Base-by-base conservation (phyloP, 2,329 filamentous ascomycete species). In the Phyllosticta citriasiana region DNA sequence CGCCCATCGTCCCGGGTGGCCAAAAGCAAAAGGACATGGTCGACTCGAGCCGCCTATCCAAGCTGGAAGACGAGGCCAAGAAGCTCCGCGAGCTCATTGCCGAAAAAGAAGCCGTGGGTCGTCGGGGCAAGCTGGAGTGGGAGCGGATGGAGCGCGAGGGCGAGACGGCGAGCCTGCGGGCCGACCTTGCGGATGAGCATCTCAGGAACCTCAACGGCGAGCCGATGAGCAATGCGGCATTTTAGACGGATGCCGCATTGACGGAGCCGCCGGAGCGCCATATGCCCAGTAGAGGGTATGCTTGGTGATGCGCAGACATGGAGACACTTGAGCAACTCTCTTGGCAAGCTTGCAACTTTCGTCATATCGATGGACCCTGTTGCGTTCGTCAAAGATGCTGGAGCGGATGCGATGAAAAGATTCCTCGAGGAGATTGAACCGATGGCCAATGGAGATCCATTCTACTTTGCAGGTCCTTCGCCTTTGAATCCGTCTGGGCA, bases 41-140 rank as follows among this genome's bases (percentile, higher is more conserved):
- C 60, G 77, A 80, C 61, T 72, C 69, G 63, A 73, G 72, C 53
- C 76, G 75, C 62, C 69, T 80, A 8, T 65, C 71, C 55, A 78
- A 76, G 66, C 66, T 80, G 12, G 77, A 80, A 62, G 76, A 80
- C 9, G 78, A 81, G 56, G 73, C 77, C 1, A 72, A 76, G 63
- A 76, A 71, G 65, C 63, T 81, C 63, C 67, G 78, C 25, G 71
- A 74, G 62, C 63, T 71, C 63, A 79, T 81, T 59, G 77, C 78
- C 51, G 76, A 76, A 63, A 78, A 77, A 66, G 77, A 80, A 64
- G 69, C 69, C 27, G 71, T 70, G 59, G 79, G 77, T 65, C 66
- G 78, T 50, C 73, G 73, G 63, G 70, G 69, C 24, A 62, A 78
- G 59, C 68, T 72, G 61, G 78, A 80, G 57, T 81, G 78, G 78